phyloP scores from a whole-genome alignment of 306 rosid genomes.

The Crotalaria pallida region DNA sequence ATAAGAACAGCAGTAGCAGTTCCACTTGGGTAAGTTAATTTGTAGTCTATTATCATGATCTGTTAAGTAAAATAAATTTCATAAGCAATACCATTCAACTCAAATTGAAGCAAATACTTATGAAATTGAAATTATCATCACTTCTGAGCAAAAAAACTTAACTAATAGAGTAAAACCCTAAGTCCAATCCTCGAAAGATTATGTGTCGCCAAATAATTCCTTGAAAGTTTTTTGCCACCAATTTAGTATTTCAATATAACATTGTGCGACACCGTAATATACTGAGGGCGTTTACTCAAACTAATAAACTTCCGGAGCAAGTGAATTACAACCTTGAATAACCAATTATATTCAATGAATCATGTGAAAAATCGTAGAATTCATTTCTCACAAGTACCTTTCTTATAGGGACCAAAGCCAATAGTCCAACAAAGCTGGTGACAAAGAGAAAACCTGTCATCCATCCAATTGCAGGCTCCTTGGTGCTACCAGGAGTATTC shows the following conservation, averaged over 20 bases:
- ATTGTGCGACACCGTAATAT: no score
- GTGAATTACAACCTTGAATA: neutral
- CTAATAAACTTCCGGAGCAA: neutral
- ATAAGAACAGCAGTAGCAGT: slow-evolving; percentile 99
- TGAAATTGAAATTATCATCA: neutral
- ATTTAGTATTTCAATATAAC: no score
- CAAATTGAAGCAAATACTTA: neutral
- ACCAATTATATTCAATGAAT: neutral
- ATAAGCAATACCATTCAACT: slow-evolving; percentile 8
- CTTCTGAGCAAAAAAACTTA: no score
- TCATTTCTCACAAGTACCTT: slow-evolving; percentile 45
- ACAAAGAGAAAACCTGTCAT: slow-evolving; percentile 90
- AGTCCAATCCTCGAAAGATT: no score
- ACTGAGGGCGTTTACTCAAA: no score
- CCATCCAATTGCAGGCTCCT: slow-evolving; percentile 93
- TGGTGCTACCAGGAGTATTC: slow-evolving; percentile 69
- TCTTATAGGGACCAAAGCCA: slow-evolving; percentile 91
- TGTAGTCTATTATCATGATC: slow-evolving; percentile 96
- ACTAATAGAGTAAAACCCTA: no score
- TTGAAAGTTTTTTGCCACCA: no score
- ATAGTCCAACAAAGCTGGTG: slow-evolving; percentile 84
- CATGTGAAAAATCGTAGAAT: neutral
- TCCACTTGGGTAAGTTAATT: slow-evolving; percentile 88
- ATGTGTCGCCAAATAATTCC: no score
- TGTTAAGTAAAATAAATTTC: slow-evolving; percentile 36